A percentile compares a stretch with the other conserved stretches of the same genome.
Evolutionary conservation across 2,329 filamentous ascomycete genomes (phyloP).

Genomic region (Clonostachys solani): DNA sequence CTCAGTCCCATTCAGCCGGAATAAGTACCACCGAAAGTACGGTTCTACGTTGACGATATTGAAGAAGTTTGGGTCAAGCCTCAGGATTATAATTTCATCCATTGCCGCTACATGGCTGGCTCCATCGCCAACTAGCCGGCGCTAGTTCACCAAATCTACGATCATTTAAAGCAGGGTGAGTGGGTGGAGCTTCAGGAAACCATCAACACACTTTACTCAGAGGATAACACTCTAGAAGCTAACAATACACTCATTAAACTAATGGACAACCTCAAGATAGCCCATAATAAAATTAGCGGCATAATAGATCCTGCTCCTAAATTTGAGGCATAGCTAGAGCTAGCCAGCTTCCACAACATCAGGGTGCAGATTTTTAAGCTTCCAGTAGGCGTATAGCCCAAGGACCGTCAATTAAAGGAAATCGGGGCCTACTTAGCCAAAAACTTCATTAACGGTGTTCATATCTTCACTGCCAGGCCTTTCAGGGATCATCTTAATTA

Average conservation of each 20-base stretch:
- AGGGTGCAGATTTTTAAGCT: constrained; percentile 22
- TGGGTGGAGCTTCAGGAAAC: constrained; percentile 27
- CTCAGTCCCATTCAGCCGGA: constrained; percentile 37
- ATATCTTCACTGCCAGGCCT: too few species aligned
- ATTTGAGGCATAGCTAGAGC: constrained; percentile 18
- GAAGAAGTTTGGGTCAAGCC: constrained; percentile 46
- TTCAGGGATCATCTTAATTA: too few species aligned
- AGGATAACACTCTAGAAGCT: constrained; percentile 28
- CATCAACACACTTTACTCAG: constrained; percentile 26
- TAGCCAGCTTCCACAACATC: constrained; percentile 28
- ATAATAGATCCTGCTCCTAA: constrained; percentile 19
- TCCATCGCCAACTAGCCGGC: constrained; percentile 22
- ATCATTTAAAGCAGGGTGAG: constrained; percentile 37
- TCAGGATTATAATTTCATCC: constrained; percentile 22
- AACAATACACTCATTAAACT: constrained; percentile 26
- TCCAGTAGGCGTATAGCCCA: constrained; percentile 31
- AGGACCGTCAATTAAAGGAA: constrained; percentile 29
- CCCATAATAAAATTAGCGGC: constrained; percentile 18
- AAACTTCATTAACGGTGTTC: too few species aligned
- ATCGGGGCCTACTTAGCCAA: constrained; percentile 16
- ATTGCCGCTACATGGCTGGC: constrained; percentile 21
- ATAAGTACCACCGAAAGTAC: constrained; percentile 51
- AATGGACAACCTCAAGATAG: constrained; percentile 12
- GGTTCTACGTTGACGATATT: constrained; percentile 56
- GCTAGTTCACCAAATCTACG: constrained; percentile 14